Evolutionary conservation across 1,284 basidiomycete species (phyloP).

Genomic region (Ganoderma leucocontextum): DNA sequence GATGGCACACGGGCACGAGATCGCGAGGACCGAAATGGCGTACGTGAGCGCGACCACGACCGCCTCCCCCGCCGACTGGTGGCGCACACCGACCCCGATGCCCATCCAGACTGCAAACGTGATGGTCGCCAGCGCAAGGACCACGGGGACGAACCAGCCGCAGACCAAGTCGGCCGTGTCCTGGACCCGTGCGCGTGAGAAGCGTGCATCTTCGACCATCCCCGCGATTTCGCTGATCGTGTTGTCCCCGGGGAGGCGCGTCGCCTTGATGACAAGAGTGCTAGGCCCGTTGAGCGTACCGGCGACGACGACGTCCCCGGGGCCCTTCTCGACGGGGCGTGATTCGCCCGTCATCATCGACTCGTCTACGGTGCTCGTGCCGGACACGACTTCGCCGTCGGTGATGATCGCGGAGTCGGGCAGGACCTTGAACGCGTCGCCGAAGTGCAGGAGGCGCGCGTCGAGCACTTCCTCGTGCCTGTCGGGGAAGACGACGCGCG

Average conservation of each 20-base stretch:
- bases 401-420: conserved; percentile 50
- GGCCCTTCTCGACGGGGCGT: conserved; percentile 46
- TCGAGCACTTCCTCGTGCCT: conserved; percentile 38
- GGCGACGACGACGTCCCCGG: conserved; percentile 47
- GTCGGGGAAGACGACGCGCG: conserved; percentile 43
- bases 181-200: conserved; percentile 48
- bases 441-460: conserved; percentile 48
- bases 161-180: conserved; percentile 50
- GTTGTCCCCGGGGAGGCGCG: conserved; percentile 51
- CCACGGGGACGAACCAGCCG: conserved; percentile 45
- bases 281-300: conserved; percentile 51
- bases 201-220: conserved; percentile 49
- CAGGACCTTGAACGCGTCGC: conserved; percentile 48
- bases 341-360: conserved; percentile 56
- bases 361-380: conserved; percentile 52
- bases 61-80: conserved; percentile 39
- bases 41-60: conserved; percentile 47
- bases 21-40: conserved; percentile 52
- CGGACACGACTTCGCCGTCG: conserved; percentile 51
- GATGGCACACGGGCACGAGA: conserved; percentile 55
- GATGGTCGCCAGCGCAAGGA: conserved; percentile 42
- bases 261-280: conserved; percentile 47
- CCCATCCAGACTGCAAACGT: conserved; percentile 50
- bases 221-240: conserved; percentile 50
- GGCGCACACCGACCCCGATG: conserved; percentile 43